phyloP scores from a whole-genome alignment of 768 basidiomycete genomes.

The Thelephora aurantiotincta region DNA sequence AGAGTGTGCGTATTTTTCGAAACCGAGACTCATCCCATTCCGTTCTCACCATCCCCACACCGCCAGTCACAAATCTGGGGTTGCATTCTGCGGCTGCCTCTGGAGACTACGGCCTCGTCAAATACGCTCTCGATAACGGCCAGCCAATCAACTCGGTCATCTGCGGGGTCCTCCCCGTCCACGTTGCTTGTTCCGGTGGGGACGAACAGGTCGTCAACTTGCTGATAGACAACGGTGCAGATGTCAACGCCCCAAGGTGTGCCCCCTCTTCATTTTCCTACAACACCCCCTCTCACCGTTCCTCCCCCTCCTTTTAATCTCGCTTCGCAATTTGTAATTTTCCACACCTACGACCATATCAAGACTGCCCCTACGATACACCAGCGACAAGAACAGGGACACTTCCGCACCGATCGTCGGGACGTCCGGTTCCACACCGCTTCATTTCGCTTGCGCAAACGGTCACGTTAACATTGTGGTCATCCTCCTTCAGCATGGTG shows the following conservation, averaged over 20 bases:
- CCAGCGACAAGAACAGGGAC: slow-evolving; percentile 52
- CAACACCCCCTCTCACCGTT: slow-evolving; percentile 1
- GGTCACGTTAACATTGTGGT: slow-evolving; percentile 71
- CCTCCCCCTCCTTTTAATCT: slow-evolving; percentile 1
- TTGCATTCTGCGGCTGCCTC: slow-evolving; percentile 66
- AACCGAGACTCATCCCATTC: background rate
- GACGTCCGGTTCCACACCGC: slow-evolving; percentile 81
- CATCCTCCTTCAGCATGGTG: slow-evolving; percentile 75
- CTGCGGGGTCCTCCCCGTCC: slow-evolving; percentile 92
- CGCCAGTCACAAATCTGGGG: slow-evolving; percentile 58
- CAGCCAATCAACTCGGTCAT: slow-evolving; percentile 95
- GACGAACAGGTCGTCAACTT: slow-evolving; percentile 78
- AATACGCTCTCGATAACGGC: slow-evolving; percentile 85
- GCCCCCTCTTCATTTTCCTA: slow-evolving; percentile 12
- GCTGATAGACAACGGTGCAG: slow-evolving; percentile 89
- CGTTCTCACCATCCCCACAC: background rate
- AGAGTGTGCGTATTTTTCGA: slow-evolving; percentile 28
- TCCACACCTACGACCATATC: background rate
- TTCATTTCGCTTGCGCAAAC: slow-evolving; percentile 95
- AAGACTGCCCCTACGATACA: slow-evolving; percentile 65
- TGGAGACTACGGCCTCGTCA: slow-evolving; percentile 86
- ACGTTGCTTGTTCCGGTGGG: slow-evolving; percentile 88
- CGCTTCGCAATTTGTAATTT: background rate
- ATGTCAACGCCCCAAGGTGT: slow-evolving; percentile 90
- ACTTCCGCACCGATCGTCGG: slow-evolving; percentile 59